A percentile compares a stretch with the other conserved stretches of the same genome.
These are phyloP conservation scores for Candida odintsovae DNA, from an alignment of 805 yeast species.

Conservation along the genomic window DNA sequence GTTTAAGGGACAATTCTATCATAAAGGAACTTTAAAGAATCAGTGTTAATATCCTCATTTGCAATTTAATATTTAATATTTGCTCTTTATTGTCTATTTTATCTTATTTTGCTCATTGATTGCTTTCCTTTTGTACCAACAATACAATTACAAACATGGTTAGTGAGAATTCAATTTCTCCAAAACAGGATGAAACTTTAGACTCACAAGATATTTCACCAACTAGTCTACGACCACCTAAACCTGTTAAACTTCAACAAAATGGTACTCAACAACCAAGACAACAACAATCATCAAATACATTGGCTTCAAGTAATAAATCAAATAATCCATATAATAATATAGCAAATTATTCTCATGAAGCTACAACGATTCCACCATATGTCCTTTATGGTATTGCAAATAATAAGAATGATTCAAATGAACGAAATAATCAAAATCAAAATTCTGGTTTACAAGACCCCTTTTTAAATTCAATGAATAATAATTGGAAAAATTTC, in stretches of 20 bases:
- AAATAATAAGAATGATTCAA: conserved; percentile 21
- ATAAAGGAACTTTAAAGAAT: no score
- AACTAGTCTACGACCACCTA: not conserved
- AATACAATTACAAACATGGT: no score
- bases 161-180: no score
- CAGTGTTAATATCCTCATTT: no score
- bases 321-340: conserved; percentile 12
- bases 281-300: not conserved
- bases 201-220: not conserved
- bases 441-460: conserved; percentile 13
- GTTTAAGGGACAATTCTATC: no score
- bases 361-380: conserved; percentile 50
- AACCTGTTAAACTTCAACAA: no score
- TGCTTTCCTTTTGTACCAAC: no score
- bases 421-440: conserved; percentile 2
- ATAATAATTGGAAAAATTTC: conserved; percentile 47
- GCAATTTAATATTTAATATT: no score
- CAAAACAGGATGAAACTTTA: no score
- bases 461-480: conserved; percentile 31
- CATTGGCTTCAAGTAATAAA: not conserved
- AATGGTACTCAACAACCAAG: not conserved
- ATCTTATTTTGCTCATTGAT: no score
- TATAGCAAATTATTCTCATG: conserved; percentile 29
- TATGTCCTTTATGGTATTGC: conserved; percentile 54
- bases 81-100: no score